phyloP scores from a whole-genome alignment of 805 yeast genomes.

The Schwanniomyces polymorphus region DNA sequence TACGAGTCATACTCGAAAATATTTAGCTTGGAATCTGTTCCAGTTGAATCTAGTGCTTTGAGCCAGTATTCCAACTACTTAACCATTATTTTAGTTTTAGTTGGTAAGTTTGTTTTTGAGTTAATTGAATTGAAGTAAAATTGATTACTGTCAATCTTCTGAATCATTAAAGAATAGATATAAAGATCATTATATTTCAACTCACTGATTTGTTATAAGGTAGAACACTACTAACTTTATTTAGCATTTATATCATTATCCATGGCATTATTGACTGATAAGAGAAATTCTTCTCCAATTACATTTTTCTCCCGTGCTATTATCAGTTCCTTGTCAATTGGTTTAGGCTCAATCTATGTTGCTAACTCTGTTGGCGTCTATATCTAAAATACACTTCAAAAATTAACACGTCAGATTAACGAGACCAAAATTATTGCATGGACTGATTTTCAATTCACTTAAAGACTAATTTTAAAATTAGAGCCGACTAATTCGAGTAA shows the following conservation, averaged over 20 bases:
- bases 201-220: neutral
- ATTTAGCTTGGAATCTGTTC: slow-evolving; percentile 18
- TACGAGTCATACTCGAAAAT: slow-evolving; percentile 25
- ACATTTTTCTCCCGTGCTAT: slow-evolving; percentile 27
- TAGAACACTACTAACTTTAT: slow-evolving; percentile 13
- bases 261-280: slow-evolving; percentile 26
- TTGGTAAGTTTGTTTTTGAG: slow-evolving; percentile 16
- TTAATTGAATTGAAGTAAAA: neutral
- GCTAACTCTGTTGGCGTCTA: slow-evolving; percentile 46
- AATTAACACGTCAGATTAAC: neutral
- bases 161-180: no score
- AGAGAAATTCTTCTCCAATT: slow-evolving; percentile 21
- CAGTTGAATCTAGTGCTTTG: slow-evolving; percentile 20
- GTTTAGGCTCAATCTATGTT: slow-evolving; percentile 34
- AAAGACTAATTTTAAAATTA: neutral
- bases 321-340: slow-evolving; percentile 38
- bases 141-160: no score
- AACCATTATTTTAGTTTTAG: slow-evolving; percentile 21
- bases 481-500: neutral
- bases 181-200: no score
- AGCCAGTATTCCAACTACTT: slow-evolving; percentile 14
- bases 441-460: neutral
- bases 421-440: neutral
- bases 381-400: slow-evolving; percentile 15
- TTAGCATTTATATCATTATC: slow-evolving; percentile 30